Evolutionary conservation across 2,329 filamentous ascomycete species (phyloP).

Genomic region (Chrysoporthe austroafricana): DNA sequence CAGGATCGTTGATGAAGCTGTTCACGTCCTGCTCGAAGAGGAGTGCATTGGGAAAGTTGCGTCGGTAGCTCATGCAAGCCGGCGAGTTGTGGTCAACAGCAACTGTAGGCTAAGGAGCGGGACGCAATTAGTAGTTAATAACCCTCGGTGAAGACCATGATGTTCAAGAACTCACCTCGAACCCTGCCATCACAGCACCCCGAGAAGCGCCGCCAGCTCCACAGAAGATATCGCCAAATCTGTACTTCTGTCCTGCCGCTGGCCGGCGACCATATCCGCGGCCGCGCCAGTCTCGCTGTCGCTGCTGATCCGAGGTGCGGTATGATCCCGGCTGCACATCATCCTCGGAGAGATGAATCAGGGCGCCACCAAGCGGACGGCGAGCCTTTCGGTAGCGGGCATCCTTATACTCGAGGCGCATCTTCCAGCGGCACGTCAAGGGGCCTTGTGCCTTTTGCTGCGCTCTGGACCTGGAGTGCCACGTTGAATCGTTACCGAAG

Average conservation of each 20-base stretch:
- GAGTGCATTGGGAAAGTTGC: constrained; percentile 55
- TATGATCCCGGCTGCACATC: constrained; percentile 35
- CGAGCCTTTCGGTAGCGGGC: constrained; percentile 29
- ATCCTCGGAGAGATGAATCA: constrained; percentile 36
- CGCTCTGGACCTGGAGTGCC: background rate
- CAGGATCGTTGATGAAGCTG: constrained; percentile 48
- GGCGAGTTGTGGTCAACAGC: constrained; percentile 65
- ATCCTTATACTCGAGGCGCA: constrained; percentile 39
- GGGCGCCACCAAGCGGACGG: constrained; percentile 39
- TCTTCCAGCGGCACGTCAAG: constrained; percentile 59
- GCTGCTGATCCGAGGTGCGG: constrained; percentile 33
- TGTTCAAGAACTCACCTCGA: constrained; percentile 41
- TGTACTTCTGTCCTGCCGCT: constrained; percentile 51
- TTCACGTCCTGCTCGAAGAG: constrained; percentile 53
- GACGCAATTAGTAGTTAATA: too few relatives aligned
- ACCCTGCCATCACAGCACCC: constrained; percentile 62
- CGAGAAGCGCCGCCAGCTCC: constrained; percentile 73
- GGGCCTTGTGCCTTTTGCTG: constrained; percentile 37
- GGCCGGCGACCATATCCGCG: constrained; percentile 22
- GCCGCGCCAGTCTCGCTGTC: constrained; percentile 45
- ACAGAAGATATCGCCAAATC: constrained; percentile 72
- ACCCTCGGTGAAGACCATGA: too few relatives aligned
- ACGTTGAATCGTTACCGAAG: constrained; percentile 26
- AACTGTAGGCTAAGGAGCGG: constrained; percentile 47
- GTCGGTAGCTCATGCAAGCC: constrained; percentile 60